Evolutionary conservation across 2,329 filamentous ascomycete species (phyloP).

Genomic region (Colletotrichum spinosum): DNA sequence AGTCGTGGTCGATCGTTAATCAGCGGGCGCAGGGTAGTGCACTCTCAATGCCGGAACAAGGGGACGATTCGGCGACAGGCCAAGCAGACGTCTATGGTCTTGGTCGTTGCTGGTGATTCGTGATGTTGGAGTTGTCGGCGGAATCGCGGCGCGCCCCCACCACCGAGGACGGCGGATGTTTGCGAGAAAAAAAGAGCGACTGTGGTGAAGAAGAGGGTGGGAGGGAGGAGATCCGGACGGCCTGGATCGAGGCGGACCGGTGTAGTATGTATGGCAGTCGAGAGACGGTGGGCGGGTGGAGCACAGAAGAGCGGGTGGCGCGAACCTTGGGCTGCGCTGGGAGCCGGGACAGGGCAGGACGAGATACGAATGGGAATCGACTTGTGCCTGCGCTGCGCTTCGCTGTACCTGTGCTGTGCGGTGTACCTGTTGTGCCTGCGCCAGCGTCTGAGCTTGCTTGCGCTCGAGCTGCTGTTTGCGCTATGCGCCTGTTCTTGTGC

Average conservation of each 20-base stretch:
- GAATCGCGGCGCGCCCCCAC: conserved; percentile 36
- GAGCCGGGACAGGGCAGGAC: conserved; percentile 33
- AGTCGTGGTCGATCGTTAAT: conserved; percentile 21
- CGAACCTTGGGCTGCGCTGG: conserved; percentile 29
- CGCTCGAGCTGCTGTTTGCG: too few relatives aligned
- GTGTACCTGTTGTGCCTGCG: conserved; percentile 17
- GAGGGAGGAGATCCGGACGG: conserved; percentile 32
- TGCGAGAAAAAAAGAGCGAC: conserved; percentile 36
- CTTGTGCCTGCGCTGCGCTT: conserved; percentile 30
- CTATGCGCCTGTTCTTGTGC: too few relatives aligned
- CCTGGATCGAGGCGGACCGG: conserved; percentile 37
- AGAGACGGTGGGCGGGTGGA: conserved; percentile 36
- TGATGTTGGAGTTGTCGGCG: conserved; percentile 24
- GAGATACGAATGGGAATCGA: conserved; percentile 32
- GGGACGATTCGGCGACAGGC: conserved; percentile 22
- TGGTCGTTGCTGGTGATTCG: conserved; percentile 25
- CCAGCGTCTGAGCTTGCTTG: conserved; percentile 3
- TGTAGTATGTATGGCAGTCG: conserved; percentile 39
- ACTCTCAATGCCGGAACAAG: conserved; percentile 22
- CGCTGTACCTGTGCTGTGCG: too few relatives aligned
- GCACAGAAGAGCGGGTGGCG: conserved; percentile 37
- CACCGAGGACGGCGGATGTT: conserved; percentile 37
- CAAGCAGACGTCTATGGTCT: conserved; percentile 19
- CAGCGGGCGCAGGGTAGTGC: conserved; percentile 18
- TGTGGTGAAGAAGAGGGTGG: conserved; percentile 34